These are phyloP conservation scores for Pholiota molesta DNA, from an alignment of 768 basidiomycete genomes.

Conservation along the genomic window DNA sequence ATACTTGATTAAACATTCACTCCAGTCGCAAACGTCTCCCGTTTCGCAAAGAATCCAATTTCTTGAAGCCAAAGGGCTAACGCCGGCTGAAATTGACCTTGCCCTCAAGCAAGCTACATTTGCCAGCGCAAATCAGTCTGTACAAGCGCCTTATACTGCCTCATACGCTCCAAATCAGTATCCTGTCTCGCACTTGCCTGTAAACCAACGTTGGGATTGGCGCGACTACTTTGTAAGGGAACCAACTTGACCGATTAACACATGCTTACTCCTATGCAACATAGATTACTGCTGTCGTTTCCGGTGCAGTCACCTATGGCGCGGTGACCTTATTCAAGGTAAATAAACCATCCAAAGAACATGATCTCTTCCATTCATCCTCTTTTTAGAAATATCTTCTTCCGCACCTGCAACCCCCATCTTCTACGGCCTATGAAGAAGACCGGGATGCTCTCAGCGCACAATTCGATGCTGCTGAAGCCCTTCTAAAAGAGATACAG, in stretches of 20 bases:
- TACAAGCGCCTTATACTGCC: constrained; percentile 37
- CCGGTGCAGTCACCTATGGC: constrained; percentile 83
- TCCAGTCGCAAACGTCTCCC: constrained; percentile 75
- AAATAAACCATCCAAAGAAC: not conserved
- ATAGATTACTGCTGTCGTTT: constrained; percentile 92
- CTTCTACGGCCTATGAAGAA: constrained; percentile 84
- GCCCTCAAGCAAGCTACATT: constrained; percentile 69
- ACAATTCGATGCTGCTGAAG: constrained; percentile 89
- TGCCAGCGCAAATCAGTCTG: constrained; percentile 22
- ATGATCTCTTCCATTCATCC: not conserved
- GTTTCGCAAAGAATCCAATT: constrained; percentile 88
- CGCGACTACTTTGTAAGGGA: constrained; percentile 90
- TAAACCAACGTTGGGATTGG: constrained; percentile 82
- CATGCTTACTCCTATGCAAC: constrained; percentile 22
- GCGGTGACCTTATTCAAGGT: constrained; percentile 81
- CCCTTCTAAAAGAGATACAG: constrained; percentile 79
- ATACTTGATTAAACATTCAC: not conserved
- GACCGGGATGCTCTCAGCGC: constrained; percentile 83
- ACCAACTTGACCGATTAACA: constrained; percentile 17
- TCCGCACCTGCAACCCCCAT: constrained; percentile 90
- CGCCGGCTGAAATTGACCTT: constrained; percentile 80
- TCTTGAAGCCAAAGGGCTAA: constrained; percentile 93
- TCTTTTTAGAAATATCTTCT: constrained; percentile 80
- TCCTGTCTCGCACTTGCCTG: constrained; percentile 35
- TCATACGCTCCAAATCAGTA: constrained; percentile 47